Conservation (phyloP, 371 early-diverging fungal genomes). For the Mortierella sp. region DNA sequence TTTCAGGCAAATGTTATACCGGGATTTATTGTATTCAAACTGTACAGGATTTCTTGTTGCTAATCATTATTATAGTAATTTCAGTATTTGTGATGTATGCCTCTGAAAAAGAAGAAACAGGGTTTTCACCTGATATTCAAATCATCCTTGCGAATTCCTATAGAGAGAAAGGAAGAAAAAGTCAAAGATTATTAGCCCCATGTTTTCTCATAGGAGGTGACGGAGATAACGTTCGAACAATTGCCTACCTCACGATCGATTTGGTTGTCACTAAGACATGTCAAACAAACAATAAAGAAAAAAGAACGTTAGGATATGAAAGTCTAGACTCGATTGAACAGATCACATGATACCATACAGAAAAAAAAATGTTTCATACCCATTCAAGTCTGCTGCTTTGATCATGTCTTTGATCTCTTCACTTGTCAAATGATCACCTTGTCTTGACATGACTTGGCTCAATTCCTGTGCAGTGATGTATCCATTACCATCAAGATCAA, state of each 20-base stretch:
- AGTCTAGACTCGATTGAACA: not conserved
- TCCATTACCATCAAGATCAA: slow-evolving; percentile 84
- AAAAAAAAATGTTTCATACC: slow-evolving; percentile 1
- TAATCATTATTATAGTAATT: no score
- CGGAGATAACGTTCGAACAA: not conserved
- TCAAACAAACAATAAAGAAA: not conserved
- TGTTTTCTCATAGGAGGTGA: not conserved
- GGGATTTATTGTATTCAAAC: no score
- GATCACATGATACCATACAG: not conserved
- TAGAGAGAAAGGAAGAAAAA: not conserved
- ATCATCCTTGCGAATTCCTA: slow-evolving; percentile 28
- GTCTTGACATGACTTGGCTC: slow-evolving; percentile 62
- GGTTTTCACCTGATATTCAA: not conserved
- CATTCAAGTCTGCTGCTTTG: slow-evolving; percentile 63
- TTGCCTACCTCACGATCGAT: slow-evolving; percentile 11
- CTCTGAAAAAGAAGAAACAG: not conserved
- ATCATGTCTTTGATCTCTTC: slow-evolving; percentile 83
- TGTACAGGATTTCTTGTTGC: not conserved
- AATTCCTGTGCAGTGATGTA: slow-evolving; percentile 80
- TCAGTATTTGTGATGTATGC: no score
- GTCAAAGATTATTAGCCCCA: not conserved
- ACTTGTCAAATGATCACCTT: slow-evolving; percentile 71
- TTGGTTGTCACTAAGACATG: slow-evolving; percentile 3
- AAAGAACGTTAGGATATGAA: not conserved
- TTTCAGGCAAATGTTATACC: no score